A percentile compares a stretch with the other conserved stretches of the same genome.
phyloP scores from a whole-genome alignment of 179 eudicot genomes.

The Corrigiola litoralis region DNA sequence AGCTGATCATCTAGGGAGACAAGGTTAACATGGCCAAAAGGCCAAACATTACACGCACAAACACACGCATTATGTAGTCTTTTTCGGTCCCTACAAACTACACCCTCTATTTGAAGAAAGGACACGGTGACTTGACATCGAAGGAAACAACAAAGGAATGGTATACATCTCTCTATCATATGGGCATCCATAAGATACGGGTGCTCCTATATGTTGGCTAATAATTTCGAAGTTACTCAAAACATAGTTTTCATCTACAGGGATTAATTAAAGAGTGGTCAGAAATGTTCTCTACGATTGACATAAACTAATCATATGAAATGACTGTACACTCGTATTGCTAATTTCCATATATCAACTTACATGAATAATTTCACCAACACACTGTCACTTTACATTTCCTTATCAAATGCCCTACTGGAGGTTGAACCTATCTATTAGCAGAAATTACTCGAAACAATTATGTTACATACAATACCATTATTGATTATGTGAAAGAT shows the following conservation, averaged over 20 bases:
- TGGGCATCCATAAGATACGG: background rate
- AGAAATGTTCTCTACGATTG: background rate
- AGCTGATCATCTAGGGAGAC: slow-evolving; percentile 19
- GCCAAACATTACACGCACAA: slow-evolving; percentile 16
- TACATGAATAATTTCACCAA: slow-evolving; percentile 14
- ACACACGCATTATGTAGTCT: slow-evolving; percentile 15
- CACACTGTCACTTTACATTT: slow-evolving; percentile 19
- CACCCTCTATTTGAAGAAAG: background rate
- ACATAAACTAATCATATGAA: background rate
- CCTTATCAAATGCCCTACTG: slow-evolving; percentile 12
- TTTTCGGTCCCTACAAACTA: background rate
- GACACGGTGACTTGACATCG: slow-evolving; percentile 23
- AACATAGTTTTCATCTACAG: background rate
- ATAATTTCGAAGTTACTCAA: slow-evolving; percentile 3
- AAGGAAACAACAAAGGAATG: slow-evolving; percentile 3
- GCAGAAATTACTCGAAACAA: background rate
- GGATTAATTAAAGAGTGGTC: background rate
- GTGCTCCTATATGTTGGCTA: background rate
- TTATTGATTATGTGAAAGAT: slow-evolving; percentile 22
- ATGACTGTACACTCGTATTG: slow-evolving; percentile 12
- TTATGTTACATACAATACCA: background rate
- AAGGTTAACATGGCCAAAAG: slow-evolving; percentile 24
- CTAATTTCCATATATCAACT: slow-evolving; percentile 3
- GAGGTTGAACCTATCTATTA: slow-evolving; percentile 4
- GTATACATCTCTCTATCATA: background rate